These are phyloP conservation scores for Fusarium compactum DNA, from an alignment of 2,329 filamentous ascomycete genomes.

Conservation along the genomic window DNA sequence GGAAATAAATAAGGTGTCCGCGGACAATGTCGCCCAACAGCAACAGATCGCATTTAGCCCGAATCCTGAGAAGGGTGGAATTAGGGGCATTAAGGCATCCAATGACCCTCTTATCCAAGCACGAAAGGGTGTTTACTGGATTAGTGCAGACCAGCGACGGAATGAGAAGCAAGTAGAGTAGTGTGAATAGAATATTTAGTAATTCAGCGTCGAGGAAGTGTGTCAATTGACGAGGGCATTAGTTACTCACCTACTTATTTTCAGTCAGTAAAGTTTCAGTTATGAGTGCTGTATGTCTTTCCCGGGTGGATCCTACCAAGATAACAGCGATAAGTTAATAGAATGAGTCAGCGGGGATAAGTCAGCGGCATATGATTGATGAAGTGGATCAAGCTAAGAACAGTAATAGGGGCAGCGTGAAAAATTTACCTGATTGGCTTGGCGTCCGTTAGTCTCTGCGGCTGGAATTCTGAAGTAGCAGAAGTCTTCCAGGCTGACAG, in stretches of 20 bases:
- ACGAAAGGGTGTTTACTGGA: constrained; percentile 23
- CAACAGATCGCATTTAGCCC: constrained; percentile 19
- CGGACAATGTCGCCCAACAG: constrained; percentile 5
- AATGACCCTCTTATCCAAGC: constrained; percentile 15
- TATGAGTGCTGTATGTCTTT: no score
- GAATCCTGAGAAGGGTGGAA: constrained; percentile 13
- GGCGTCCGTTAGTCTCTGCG: not conserved
- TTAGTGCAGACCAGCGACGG: constrained; percentile 17
- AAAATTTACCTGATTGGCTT: not conserved
- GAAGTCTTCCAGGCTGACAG: not conserved
- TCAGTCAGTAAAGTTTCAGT: no score
- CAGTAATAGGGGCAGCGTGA: not conserved
- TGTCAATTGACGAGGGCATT: no score
- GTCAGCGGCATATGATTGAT: not conserved
- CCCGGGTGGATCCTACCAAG: not conserved
- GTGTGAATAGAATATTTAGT: no score
- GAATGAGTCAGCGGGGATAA: not conserved
- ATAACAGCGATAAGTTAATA: not conserved
- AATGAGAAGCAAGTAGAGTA: constrained; percentile 19
- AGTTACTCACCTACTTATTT: no score
- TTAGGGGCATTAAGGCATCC: constrained; percentile 17
- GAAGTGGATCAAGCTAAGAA: not conserved
- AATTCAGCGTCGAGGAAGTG: no score
- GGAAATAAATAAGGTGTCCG: constrained; percentile 28
- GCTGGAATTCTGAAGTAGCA: not conserved